Evolutionary conservation across 108 stramenopile genomes (phyloP), one percentile per base, ranked within the genome.

Genomic region (Cyclotella baltica): DNA sequence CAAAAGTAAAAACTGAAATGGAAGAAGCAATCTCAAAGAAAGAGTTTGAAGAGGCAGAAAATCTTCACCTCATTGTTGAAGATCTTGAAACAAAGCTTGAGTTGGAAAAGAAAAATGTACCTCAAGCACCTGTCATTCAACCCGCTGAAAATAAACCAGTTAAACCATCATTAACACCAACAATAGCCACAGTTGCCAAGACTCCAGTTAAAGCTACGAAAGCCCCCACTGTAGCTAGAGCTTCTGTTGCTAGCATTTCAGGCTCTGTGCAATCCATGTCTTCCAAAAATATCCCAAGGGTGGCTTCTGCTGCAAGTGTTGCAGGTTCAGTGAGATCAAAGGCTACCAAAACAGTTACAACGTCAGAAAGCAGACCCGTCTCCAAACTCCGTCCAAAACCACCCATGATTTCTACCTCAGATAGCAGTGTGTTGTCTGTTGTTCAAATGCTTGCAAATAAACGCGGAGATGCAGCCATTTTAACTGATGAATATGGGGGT

Each of bases 321-420:
- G 35, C 57, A 33, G 28, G 36, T 23, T 63, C 59, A 30, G 3
- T 50, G 1, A 43, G 34, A 30, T 36, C 40, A 62, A 69, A 62
- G 47, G 52, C 29, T 28, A 20, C 27, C 25, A 52, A 36, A 65
- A 66, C 25, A 10, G 69, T 57, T 18, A 73, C 78, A 30, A 40
- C 43, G 0, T 34, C 13, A 38, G 78, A 73, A 2, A 69, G 18
- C 2, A 40, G 72, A 29, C 74, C 90, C 0, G 92, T 96, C 10
- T 73, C 83, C 19, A 93, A 87, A 69, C 89, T 96, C 11, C 82
- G 93, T 40, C 95, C 95, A 0, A 90, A 93, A 62, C 86, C 90
- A 62, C 93, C 95, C 0, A 31, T 96, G 52, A 78, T 83, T 0
- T 83, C 84, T 5, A 8, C 19, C 33, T 31, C 76, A 3, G 30